Conservation (phyloP, 2,329 filamentous ascomycete genomes). For the Paracoccidioides brasiliensis region DNA sequence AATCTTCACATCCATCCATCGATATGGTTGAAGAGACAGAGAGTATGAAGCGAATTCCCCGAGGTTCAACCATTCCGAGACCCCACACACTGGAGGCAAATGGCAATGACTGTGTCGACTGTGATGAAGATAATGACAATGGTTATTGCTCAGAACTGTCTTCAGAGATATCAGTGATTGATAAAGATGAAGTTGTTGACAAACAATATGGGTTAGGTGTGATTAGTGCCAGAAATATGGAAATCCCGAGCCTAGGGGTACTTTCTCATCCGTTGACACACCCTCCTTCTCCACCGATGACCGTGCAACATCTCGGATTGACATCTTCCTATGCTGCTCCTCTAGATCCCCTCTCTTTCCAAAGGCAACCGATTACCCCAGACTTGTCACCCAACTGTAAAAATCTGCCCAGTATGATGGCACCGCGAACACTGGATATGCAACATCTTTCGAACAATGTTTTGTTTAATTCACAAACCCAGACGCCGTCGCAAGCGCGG, state of each 20-base stretch:
- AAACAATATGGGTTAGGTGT: conserved; percentile 19
- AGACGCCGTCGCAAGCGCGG: background rate
- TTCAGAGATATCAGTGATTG: conserved; percentile 38
- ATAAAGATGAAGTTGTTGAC: conserved; percentile 24
- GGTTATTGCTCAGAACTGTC: conserved; percentile 43
- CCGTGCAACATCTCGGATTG: conserved; percentile 27
- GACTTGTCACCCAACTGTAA: conserved; percentile 25
- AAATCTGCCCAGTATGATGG: conserved; percentile 10
- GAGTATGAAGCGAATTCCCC: conserved; percentile 36
- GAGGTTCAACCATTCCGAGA: conserved; percentile 30
- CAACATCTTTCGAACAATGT: conserved; percentile 23
- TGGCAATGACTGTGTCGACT: conserved; percentile 26
- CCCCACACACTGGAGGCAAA: conserved; percentile 6
- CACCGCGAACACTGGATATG: conserved; percentile 14
- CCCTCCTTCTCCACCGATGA: conserved; percentile 35
- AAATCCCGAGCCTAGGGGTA: conserved; percentile 29
- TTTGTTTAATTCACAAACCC: conserved; percentile 21
- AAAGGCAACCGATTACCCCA: conserved; percentile 29
- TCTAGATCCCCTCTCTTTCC: conserved; percentile 20
- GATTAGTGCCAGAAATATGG: conserved; percentile 21
- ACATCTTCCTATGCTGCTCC: conserved; percentile 21
- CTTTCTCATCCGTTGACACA: conserved; percentile 34
- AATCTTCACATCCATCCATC: conserved; percentile 37
- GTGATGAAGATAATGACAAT: conserved; percentile 22
- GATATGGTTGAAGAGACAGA: conserved; percentile 40